Evolutionary conservation across 257 asterid species (phyloP), one percentile per base, ranked within the genome.

Genomic region (Nicotiana undulata): DNA sequence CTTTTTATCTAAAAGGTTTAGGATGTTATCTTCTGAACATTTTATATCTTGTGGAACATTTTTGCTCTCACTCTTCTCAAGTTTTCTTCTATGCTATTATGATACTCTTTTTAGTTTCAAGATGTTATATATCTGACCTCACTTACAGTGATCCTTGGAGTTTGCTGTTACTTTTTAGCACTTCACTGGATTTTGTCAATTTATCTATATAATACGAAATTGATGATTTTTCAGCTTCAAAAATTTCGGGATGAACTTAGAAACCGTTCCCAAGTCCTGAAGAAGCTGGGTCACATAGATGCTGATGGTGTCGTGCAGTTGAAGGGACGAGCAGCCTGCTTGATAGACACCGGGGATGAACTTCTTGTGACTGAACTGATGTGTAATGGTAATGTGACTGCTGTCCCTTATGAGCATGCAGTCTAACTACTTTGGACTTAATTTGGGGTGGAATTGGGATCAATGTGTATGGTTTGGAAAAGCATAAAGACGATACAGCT

Each of bases 251-350:
- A 94, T 83, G 99, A 96, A 87, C 99, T 96, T 79, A 96, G 89
- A 83, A 96, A 92, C 82, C 97, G 99, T 13, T 96, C 97, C 16
- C 92, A 97, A 81, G 99, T 96, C 80, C 90, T 96, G 78, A 94
- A 91, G 86, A 94, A 86, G 86, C 90, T 96, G 84, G 98, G 99
- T 58, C 97, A 96, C 84, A 91, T 96, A 82, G 99, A 92, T 85
- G 82, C 87, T 77, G 98, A 96, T 83, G 90, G 95, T n/a, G 91
- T 96, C 46, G 97, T 94, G 77, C 98, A 90, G 85, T 85, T 94
- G 91, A 96, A 96, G 84, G 99, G 98, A 70, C 90, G 99, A 32
- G 99, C 99, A 61, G 99, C 98, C 87, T 96, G 98, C 91, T 89
- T 94, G 82, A 92, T 96, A 84, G 99, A 96, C 86, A 96, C 99